Conservation (phyloP, 768 basidiomycete species). For the Lyophyllum semitale region DNA sequence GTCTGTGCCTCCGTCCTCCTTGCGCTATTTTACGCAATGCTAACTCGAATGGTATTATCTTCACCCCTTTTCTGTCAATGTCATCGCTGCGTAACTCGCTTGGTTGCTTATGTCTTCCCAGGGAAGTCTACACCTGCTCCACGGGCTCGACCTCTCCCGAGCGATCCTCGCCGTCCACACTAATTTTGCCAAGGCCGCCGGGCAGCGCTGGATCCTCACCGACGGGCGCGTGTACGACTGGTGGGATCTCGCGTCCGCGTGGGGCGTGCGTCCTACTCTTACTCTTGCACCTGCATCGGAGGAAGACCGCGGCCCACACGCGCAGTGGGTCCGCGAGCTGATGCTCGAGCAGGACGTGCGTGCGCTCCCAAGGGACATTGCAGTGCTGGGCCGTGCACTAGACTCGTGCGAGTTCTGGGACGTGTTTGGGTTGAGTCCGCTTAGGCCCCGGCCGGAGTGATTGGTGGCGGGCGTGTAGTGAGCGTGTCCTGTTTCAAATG, state of each 20-base stretch:
- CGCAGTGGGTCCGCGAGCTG: conserved; percentile 58
- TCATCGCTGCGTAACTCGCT: neutral
- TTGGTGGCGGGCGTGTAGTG: too few relatives aligned
- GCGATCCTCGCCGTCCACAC: conserved; percentile 59
- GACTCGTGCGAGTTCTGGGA: conserved; percentile 67
- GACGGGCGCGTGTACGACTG: conserved; percentile 64
- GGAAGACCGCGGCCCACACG: conserved; percentile 36
- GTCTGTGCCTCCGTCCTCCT: conserved; percentile 25
- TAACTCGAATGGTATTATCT: too few relatives aligned
- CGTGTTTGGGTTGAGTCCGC: conserved; percentile 44
- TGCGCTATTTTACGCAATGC: neutral
- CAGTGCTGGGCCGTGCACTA: conserved; percentile 50
- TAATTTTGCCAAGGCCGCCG: conserved; percentile 42
- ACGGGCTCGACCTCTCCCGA: conserved; percentile 61
- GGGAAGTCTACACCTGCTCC: conserved; percentile 63
- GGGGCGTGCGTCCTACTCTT: conserved; percentile 33
- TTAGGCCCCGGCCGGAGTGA: conserved; percentile 35
- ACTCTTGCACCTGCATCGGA: neutral
- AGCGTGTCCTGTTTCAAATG: too few relatives aligned
- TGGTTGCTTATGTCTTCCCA: conserved; percentile 18
- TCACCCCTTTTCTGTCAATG: neutral
- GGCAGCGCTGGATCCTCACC: conserved; percentile 58
- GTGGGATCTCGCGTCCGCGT: conserved; percentile 65
- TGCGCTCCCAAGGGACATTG: conserved; percentile 52
- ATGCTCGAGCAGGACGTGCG: conserved; percentile 53